A percentile compares a stretch with the other conserved stretches of the same genome.
These are phyloP conservation scores for Papiliotrema terrestris DNA, from an alignment of 1,284 basidiomycete species.

Conservation along the genomic window DNA sequence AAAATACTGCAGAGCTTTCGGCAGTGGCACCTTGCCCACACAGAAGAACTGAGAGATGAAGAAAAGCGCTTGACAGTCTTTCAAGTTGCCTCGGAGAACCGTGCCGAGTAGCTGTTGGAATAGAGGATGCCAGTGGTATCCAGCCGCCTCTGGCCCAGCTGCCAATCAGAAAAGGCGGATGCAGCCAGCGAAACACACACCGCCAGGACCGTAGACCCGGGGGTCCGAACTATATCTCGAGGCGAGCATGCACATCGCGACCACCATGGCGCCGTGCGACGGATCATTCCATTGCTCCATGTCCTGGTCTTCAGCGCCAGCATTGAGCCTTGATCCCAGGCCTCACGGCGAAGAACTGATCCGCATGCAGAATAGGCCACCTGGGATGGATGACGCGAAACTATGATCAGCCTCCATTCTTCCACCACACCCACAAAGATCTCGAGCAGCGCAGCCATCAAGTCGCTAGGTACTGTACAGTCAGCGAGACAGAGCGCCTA, in stretches of 20 bases:
- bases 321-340: background rate
- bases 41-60: background rate
- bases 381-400: background rate
- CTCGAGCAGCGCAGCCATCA: too few species aligned
- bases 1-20: background rate
- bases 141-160: background rate
- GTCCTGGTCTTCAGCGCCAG: background rate
- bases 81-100: background rate
- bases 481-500: too few species aligned
- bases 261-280: background rate
- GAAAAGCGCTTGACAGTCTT: background rate
- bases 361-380: background rate
- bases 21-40: background rate
- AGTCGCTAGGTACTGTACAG: too few species aligned
- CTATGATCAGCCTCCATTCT: background rate
- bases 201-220: background rate
- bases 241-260: background rate
- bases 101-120: background rate
- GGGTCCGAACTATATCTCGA: background rate
- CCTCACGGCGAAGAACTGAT: background rate
- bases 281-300: conserved; percentile 1
- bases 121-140: background rate
- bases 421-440: too few species aligned
- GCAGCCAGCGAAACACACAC: background rate
- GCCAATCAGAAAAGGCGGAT: background rate